A percentile compares a stretch with the other conserved stretches of the same genome.
Evolutionary conservation across 2,329 filamentous ascomycete genomes (phyloP).

Genomic region (Fusarium stilboides): DNA sequence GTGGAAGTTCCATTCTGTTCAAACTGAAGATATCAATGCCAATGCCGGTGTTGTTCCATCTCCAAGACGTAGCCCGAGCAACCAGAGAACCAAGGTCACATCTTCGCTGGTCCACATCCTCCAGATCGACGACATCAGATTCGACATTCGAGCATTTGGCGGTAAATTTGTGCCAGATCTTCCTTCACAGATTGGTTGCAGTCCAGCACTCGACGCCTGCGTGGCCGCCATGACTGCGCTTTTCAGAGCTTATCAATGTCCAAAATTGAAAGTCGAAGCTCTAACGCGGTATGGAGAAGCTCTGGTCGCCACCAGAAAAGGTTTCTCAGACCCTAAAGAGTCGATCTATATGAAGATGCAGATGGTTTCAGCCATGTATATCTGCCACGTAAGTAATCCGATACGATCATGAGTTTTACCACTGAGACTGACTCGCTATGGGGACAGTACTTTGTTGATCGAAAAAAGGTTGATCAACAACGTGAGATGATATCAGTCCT

Average conservation of each 20-base stretch:
- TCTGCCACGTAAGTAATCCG: constrained; percentile 36
- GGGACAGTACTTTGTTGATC: constrained; percentile 37
- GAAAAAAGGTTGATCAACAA: constrained; percentile 25
- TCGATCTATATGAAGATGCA: constrained; percentile 37
- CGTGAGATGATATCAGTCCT: constrained; percentile 34
- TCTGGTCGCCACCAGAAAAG: constrained; percentile 16
- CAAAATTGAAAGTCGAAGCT: constrained; percentile 25
- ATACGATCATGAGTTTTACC: accelerated
- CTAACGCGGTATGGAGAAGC: constrained; percentile 36
- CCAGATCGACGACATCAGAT: constrained; percentile 40
- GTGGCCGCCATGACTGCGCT: constrained; percentile 37
- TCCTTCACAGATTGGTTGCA: constrained; percentile 32
- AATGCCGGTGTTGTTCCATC: not conserved
- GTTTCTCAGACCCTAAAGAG: constrained; percentile 15
- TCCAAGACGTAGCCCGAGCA: constrained; percentile 29
- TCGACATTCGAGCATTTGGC: constrained; percentile 40
- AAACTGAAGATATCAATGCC: not conserved
- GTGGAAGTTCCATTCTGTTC: constrained; percentile 37
- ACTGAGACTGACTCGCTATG: not conserved
- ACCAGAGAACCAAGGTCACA: constrained; percentile 19
- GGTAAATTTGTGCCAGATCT: constrained; percentile 39
- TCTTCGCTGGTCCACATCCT: constrained; percentile 40
- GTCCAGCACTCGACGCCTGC: constrained; percentile 30
- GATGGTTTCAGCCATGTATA: constrained; percentile 31
- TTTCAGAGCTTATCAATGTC: constrained; percentile 27